phyloP scores from a whole-genome alignment of 768 basidiomycete genomes.

The Mycena sanguinolenta region DNA sequence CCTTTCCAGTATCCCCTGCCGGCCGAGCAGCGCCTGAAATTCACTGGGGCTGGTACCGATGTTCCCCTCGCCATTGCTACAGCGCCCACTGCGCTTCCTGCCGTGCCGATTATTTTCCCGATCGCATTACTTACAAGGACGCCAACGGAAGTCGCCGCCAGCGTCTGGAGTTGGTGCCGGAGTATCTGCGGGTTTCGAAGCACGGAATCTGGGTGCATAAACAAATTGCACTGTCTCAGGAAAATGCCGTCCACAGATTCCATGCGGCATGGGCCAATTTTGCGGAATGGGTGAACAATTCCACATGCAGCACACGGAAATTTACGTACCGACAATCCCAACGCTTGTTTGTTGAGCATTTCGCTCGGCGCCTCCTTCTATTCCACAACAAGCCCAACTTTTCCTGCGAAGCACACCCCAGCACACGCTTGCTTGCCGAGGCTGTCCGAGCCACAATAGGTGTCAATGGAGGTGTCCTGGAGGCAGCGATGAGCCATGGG shows the following conservation, averaged over 20 bases:
- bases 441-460: neutral
- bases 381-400: constrained; percentile 32
- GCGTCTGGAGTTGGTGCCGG: no score
- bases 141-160: no score
- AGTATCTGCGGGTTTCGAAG: no score
- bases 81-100: neutral
- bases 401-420: constrained; percentile 32
- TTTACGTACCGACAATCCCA: constrained; percentile 27
- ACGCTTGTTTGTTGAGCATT: constrained; percentile 45
- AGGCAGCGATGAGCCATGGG: neutral
- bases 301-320: neutral
- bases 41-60: constrained; percentile 8
- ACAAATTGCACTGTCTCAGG: no score
- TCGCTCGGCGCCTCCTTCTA: constrained; percentile 38
- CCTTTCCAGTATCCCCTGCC: neutral
- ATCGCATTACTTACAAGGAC: no score
- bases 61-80: constrained; percentile 18
- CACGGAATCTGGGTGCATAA: no score
- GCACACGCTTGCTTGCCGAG: neutral
- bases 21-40: neutral
- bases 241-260: constrained; percentile 34
- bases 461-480: neutral
- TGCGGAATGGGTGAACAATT: constrained; percentile 39
- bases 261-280: constrained; percentile 47
- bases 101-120: no score